Evolutionary conservation across 768 basidiomycete species (phyloP).

Genomic region (Mycena rosella): DNA sequence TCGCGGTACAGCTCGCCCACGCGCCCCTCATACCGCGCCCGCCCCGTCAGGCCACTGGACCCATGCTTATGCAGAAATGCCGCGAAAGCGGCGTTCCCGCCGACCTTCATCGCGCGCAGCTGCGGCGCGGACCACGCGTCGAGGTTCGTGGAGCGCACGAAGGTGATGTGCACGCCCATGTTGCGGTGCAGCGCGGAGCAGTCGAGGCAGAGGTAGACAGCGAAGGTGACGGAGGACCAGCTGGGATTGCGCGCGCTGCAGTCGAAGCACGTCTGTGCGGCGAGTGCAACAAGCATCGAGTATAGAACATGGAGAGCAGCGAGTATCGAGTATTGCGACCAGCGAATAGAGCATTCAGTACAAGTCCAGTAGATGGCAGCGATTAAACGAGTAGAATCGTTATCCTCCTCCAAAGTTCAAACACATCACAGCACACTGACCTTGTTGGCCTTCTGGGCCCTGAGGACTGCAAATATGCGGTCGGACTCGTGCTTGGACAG

Average conservation of each 20-base stretch:
- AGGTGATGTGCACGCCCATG: constrained; percentile 98
- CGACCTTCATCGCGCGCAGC: constrained; percentile 96
- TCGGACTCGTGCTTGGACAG: too few relatives aligned
- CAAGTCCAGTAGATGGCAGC: too few relatives aligned
- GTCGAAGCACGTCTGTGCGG: constrained; percentile 88
- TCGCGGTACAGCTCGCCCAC: constrained; percentile 93
- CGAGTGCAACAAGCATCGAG: too few relatives aligned
- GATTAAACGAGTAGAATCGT: too few relatives aligned
- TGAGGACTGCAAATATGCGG: too few relatives aligned
- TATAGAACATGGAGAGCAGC: too few relatives aligned
- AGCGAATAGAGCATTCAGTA: too few relatives aligned
- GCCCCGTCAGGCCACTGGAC: constrained; percentile 72
- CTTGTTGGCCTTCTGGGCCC: too few relatives aligned
- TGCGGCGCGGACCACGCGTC: constrained; percentile 94
- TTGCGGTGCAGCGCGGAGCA: constrained; percentile 96
- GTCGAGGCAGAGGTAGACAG: constrained; percentile 97
- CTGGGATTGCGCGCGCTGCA: constrained; percentile 96
- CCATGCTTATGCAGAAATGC: constrained; percentile 95
- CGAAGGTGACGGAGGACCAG: constrained; percentile 97
- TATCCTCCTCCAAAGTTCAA: too few relatives aligned
- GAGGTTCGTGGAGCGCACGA: constrained; percentile 96
- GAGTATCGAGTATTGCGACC: too few relatives aligned
- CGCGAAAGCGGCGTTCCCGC: constrained; percentile 87
- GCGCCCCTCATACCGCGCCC: constrained; percentile 90
- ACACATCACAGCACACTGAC: too few relatives aligned